Evolutionary conservation across 208 protist genomes (phyloP), one percentile per base, ranked within the genome.

Genomic region (Acanthamoeba polyphaga): DNA sequence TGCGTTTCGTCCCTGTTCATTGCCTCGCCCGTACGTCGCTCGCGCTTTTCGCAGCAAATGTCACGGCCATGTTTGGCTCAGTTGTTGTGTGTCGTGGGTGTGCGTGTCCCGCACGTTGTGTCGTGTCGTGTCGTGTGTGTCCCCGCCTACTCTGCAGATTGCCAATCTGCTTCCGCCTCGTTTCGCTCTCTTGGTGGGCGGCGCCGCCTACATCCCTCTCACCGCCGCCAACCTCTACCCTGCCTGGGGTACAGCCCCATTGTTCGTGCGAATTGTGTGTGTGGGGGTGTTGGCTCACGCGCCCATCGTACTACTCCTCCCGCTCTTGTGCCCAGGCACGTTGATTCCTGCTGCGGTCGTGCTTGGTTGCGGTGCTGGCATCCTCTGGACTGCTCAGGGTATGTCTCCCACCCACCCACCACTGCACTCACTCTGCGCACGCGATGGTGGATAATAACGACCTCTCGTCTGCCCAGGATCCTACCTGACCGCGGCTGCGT

Each of bases 1-100:
- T 90, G 84, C 84, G 12, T 90, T n/a, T 90, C 84, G n/a, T 90
- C 84, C 17, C 84, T 90, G 19, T 68, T 90, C 19, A 49, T 90
- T 32, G 84, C 84, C 13, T 43, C 84, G 84, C 84, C 84, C 51
- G 84, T 90, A n/a, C 74, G 72, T n/a, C 34, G 17, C 17, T n/a
- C 68, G 55, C 13, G 55, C 19, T 1, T 60, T 60, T 60, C 55
- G 8, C 51, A 60, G 66, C 66, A 60, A 24, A 22, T 19, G 17
- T 27, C 7, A 62, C 55, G 3, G 46, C 6, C 46, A 51, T 15
- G 46, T 13, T 3, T 51, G 46, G 13, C 46, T 46, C 46, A 5
- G 6, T 51, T 13, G 46, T 51, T n/a, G n/a, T 13, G 46, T 51
- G 46, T 51, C 46, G 46, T 51, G 46, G 46, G 46, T 51, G 12